These are phyloP conservation scores for Sesbania bispinosa DNA, from an alignment of 306 rosid genomes.

Conservation along the genomic window DNA sequence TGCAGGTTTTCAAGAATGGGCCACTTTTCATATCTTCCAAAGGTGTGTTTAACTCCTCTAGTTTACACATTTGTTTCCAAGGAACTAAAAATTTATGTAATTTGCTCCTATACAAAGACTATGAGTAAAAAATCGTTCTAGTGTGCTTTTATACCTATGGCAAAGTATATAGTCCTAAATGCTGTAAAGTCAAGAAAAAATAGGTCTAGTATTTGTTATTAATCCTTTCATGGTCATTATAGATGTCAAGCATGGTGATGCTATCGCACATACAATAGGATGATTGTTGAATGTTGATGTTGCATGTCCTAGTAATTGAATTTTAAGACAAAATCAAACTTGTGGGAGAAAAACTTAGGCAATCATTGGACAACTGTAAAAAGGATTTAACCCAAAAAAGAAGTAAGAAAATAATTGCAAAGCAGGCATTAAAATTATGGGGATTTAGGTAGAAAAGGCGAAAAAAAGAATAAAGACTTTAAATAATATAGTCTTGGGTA, in stretches of 20 bases:
- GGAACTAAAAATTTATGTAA: background rate
- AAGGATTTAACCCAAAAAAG: background rate
- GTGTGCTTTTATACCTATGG: background rate
- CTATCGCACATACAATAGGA: background rate
- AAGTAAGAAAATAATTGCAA: background rate
- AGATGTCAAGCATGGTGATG: background rate
- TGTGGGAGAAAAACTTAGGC: background rate
- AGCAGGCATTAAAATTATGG: background rate
- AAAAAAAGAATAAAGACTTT: background rate
- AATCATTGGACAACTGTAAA: background rate
- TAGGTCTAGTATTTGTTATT: background rate
- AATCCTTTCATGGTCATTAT: background rate
- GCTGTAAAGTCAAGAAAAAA: background rate
- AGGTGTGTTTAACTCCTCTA: constrained; percentile 52
- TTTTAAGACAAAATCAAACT: background rate
- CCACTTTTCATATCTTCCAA: constrained; percentile 89
- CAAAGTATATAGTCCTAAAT: background rate
- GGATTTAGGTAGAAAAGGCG: background rate
- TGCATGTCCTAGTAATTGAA: background rate
- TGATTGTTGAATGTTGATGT: background rate
- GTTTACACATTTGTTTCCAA: background rate
- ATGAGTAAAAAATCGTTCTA: background rate
- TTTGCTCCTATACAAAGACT: background rate
- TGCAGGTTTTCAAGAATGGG: constrained; percentile 94
- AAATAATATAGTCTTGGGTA: background rate